Base-by-base conservation (phyloP, 1,139 yeast genomes). In the Candida sanyaensis region DNA sequence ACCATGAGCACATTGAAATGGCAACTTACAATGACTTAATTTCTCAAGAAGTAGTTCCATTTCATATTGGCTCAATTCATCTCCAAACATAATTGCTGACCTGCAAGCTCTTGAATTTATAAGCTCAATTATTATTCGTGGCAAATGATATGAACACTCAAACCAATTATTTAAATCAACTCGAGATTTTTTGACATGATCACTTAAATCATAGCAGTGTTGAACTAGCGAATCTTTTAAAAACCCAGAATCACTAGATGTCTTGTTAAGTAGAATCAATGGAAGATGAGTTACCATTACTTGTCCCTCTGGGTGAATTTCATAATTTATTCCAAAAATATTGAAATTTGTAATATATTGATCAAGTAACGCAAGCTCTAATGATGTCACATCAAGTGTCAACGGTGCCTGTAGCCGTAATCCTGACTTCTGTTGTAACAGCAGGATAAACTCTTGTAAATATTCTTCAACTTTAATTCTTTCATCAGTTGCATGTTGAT, bases 1-100 rank as follows among this genome's bases (percentile, higher is more conserved):
- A 0, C 96, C 96, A 63, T 90, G 96, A 0, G 96, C 96, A 70
- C 96, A 90, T 48, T 80, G 84, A 54, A 88, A 86, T 0, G 96
- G 96, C 12, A 76, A 63, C 13, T 65, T 58, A 58, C 96, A 88
- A 3, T 50, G 37, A 0, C 71, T 56, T 26, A 89, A 68, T 2
- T 65, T 53, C 1, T 48, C 41, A 0, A 88, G 56, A 41, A 88
- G 56, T 0, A 57, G 42, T 2, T 57, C 50, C 69, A 90, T 85
- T 47, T 83, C 78, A 0, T 50, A 52, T 1, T 42, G 46, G 0
- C 71, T 57, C 36, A 90, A 60, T 1, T 49, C 44, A 41, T 82
- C 83, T 0, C 96, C 96, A 67, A 89, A 89, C 83, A 77, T 88
- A 5, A 88, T 71, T 0, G 96, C 83, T 3, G 79, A 69, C 21